Evolutionary conservation across 2,329 filamentous ascomycete genomes (phyloP).

Genomic region (Neonectria punicea): DNA sequence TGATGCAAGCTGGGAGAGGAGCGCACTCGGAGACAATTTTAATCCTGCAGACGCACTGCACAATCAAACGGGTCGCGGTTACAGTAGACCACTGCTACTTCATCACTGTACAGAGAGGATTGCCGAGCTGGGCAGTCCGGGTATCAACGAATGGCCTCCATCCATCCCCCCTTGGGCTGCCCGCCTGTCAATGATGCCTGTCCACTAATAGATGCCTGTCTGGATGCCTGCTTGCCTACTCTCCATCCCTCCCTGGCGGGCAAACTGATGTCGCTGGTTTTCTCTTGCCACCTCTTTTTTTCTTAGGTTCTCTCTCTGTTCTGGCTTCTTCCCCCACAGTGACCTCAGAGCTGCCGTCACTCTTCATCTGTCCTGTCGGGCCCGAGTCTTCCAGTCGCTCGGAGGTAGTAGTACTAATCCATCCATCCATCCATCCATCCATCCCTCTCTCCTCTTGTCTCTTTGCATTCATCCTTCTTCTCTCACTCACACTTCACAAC

Average conservation of each 20-base stretch:
- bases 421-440: slow-evolving; percentile 11
- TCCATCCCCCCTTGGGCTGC: not conserved
- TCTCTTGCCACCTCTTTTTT: slow-evolving; percentile 12
- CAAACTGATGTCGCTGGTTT: slow-evolving; percentile 2
- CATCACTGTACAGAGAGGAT: no score
- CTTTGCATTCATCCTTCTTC: not conserved
- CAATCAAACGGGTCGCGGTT: no score
- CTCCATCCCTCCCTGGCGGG: not conserved
- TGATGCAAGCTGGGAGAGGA: no score
- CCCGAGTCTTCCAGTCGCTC: not conserved
- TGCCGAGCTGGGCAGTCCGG: no score
- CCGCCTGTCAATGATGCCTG: not conserved
- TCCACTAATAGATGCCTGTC: not conserved
- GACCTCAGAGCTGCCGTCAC: slow-evolving; percentile 24
- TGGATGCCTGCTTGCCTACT: not conserved
- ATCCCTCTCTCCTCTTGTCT: slow-evolving; percentile 17
- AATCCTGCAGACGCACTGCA: not conserved
- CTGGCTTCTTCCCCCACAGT: slow-evolving; percentile 15
- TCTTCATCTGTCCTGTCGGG: not conserved
- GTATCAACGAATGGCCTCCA: not conserved
- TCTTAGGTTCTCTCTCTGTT: no score
- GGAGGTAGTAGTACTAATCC: slow-evolving; percentile 5
- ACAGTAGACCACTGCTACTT: not conserved
- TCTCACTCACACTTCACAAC: not conserved
- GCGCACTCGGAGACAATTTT: not conserved